A percentile compares a stretch with the other conserved stretches of the same genome.
Evolutionary conservation across 2,329 filamentous ascomycete genomes (phyloP).

Genomic region (Macrophomina pseudophaseolina): DNA sequence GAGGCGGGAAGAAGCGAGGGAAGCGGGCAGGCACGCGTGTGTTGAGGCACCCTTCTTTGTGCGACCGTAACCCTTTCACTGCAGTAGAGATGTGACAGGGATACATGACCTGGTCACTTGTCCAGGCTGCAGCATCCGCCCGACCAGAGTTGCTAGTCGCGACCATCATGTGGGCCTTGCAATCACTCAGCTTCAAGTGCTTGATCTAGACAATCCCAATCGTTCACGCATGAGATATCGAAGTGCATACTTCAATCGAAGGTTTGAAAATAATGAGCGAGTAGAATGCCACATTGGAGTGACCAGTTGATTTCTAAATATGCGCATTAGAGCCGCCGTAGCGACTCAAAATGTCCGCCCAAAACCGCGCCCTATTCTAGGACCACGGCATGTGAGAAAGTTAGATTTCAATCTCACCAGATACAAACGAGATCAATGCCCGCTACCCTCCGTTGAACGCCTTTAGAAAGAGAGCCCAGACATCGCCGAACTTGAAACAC

Average conservation of each 20-base stretch:
- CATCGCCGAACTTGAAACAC: constrained; percentile 3
- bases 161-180: background rate
- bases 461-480: background rate
- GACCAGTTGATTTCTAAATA: constrained; percentile 5
- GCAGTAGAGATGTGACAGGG: background rate
- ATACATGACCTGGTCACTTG: too few species aligned
- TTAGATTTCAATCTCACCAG: constrained; percentile 1
- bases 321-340: background rate
- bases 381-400: background rate
- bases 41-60: background rate
- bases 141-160: background rate
- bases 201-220: too few species aligned
- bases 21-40: background rate
- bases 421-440: background rate
- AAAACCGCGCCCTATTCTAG: background rate
- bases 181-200: too few species aligned
- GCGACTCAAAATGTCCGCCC: constrained; percentile 9
- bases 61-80: background rate
- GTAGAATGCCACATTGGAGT: background rate
- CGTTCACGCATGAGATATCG: too few species aligned
- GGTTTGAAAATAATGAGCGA: background rate
- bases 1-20: background rate
- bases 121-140: background rate
- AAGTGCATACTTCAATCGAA: too few species aligned
- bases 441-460: constrained; percentile 7